These are phyloP conservation scores for Alisma plantagoaquatica DNA, from an alignment of 106 monocot genomes.

Conservation along the genomic window DNA sequence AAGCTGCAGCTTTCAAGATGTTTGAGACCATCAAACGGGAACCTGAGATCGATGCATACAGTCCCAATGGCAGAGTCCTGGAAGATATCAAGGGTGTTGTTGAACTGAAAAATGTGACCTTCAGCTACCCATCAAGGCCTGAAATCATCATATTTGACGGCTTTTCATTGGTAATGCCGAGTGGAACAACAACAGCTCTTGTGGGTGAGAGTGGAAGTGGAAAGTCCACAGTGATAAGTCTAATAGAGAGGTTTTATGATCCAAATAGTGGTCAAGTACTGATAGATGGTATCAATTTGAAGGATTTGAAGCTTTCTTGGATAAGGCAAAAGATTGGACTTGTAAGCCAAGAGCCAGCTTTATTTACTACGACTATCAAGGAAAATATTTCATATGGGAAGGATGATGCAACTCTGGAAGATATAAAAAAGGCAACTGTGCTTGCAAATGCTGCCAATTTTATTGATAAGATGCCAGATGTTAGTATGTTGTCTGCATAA, in stretches of 20 bases:
- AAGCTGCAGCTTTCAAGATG: conserved; percentile 71
- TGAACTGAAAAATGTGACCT: conserved; percentile 57
- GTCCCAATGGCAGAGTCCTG: conserved; percentile 24
- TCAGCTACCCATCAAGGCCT: conserved; percentile 75
- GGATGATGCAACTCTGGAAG: conserved; percentile 31
- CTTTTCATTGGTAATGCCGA: conserved; percentile 50
- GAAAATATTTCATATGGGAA: conserved; percentile 76
- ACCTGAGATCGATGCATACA: conserved; percentile 49
- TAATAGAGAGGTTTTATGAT: conserved; percentile 79
- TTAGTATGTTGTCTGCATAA: too few relatives aligned
- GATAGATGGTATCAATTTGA: conserved; percentile 67
- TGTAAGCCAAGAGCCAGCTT: conserved; percentile 71
- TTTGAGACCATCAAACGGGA: conserved; percentile 58
- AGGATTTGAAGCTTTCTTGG: conserved; percentile 36
- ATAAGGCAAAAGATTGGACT: conserved; percentile 71
- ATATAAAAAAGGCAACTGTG: conserved; percentile 47
- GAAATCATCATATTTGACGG: conserved; percentile 49
- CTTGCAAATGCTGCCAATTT: conserved; percentile 57
- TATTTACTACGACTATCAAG: conserved; percentile 58
- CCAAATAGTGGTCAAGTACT: conserved; percentile 57
- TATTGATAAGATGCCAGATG: conserved; percentile 55
- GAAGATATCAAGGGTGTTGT: conserved; percentile 54
- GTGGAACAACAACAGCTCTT: conserved; percentile 53
- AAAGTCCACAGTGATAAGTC: conserved; percentile 67
- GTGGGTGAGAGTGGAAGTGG: conserved; percentile 89